Percentiles rank a stretch among this genome's conserved stretches.
phyloP scores from a whole-genome alignment of 371 early-diverging fungal species.

The Rhizopus stolonifer region DNA sequence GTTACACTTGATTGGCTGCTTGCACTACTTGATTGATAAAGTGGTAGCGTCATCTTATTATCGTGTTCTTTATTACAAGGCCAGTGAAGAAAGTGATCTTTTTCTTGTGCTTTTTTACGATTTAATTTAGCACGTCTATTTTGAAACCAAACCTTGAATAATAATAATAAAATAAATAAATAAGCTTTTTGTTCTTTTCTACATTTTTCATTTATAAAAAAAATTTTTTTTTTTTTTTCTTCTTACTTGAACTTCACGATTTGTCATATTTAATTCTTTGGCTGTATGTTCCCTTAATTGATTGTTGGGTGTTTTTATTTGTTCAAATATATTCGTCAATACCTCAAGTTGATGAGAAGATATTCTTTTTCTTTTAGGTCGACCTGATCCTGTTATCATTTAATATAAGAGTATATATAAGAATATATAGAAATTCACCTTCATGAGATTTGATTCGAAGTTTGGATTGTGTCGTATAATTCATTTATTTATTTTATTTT shows the following conservation, averaged over 20 bases:
- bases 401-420: too few species aligned
- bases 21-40: not conserved
- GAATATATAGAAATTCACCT: too few species aligned
- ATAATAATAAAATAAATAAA: slow-evolving; percentile 6
- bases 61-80: slow-evolving; percentile 5
- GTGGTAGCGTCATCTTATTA: not conserved
- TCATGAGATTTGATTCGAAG: slow-evolving; percentile 41
- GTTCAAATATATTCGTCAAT: slow-evolving; percentile 66
- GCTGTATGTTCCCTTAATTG: slow-evolving; percentile 83
- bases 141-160: slow-evolving; percentile 29
- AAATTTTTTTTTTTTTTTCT: slow-evolving; percentile 3
- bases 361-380: slow-evolving; percentile 75
- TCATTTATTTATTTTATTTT: not conserved
- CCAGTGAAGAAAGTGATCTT: slow-evolving; percentile 7
- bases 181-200: not conserved
- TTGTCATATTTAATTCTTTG: slow-evolving; percentile 86
- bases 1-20: slow-evolving; percentile 28
- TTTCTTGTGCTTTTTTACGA: slow-evolving; percentile 26
- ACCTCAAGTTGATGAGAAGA: slow-evolving; percentile 72
- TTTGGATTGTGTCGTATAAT: slow-evolving; percentile 11
- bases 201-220: not conserved
- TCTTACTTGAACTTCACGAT: slow-evolving; percentile 86
- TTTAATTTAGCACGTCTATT: slow-evolving; percentile 34
- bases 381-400: too few species aligned
- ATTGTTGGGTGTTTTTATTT: slow-evolving; percentile 86